Percentiles rank a stretch among this genome's conserved stretches.
Conservation (phyloP, 768 basidiomycete genomes). For the Terana coerulea region DNA sequence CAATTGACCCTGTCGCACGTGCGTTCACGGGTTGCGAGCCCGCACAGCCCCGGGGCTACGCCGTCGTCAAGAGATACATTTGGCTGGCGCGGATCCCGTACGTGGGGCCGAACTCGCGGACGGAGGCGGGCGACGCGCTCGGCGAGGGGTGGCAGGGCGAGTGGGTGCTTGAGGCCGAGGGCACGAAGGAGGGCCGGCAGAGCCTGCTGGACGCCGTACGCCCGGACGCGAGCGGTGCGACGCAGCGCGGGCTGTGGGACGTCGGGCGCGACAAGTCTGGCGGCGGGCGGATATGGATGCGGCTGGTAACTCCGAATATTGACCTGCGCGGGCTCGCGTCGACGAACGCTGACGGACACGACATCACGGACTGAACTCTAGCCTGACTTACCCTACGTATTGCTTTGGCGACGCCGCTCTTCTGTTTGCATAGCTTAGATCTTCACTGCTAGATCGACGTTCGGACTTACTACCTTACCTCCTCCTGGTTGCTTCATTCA, state of each 20-base stretch:
- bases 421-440: not conserved
- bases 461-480: too few species aligned
- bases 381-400: too few species aligned
- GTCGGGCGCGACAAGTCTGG: slow-evolving; percentile 60
- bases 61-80: slow-evolving; percentile 54
- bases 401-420: not conserved
- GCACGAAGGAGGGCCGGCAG: slow-evolving; percentile 63
- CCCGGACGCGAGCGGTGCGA: slow-evolving; percentile 24
- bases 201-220: slow-evolving; percentile 51
- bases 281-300: slow-evolving; percentile 59
- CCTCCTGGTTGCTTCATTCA: too few species aligned
- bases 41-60: slow-evolving; percentile 59
- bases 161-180: slow-evolving; percentile 79
- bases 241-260: slow-evolving; percentile 39
- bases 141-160: slow-evolving; percentile 74
- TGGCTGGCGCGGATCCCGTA: slow-evolving; percentile 59
- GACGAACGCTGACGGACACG: too few species aligned
- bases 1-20: slow-evolving; percentile 45
- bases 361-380: too few species aligned
- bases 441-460: too few species aligned
- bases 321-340: too few species aligned
- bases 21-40: slow-evolving; percentile 49
- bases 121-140: slow-evolving; percentile 31
- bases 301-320: too few species aligned
- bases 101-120: slow-evolving; percentile 24